Percentiles rank a stretch among this genome's conserved stretches.
phyloP scores from a whole-genome alignment of 345 rosid genomes.

The Eucalyptus regnans region DNA sequence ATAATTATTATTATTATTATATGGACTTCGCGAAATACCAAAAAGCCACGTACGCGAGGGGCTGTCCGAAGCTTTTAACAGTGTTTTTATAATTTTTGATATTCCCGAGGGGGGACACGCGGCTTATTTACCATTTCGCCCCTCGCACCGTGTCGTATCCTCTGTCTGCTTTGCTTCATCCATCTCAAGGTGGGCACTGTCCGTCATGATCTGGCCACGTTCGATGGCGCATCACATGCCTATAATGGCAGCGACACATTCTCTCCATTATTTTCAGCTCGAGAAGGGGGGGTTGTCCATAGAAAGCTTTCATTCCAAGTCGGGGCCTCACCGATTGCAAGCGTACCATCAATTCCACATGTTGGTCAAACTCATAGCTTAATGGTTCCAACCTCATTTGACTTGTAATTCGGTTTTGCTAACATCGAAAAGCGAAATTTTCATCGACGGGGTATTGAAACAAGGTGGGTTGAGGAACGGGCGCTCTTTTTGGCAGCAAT shows the following conservation, averaged over 20 bases:
- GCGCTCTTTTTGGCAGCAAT: no score
- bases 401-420: background rate
- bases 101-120: background rate
- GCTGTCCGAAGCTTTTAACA: background rate
- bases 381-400: background rate
- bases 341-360: background rate
- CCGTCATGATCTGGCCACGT: conserved; percentile 17
- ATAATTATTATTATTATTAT: background rate
- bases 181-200: background rate
- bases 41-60: background rate
- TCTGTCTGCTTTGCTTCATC: background rate
- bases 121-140: background rate
- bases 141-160: background rate
- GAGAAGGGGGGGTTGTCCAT: background rate
- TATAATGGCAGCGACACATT: background rate
- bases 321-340: background rate
- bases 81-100: background rate
- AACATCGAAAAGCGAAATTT: background rate
- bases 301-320: background rate
- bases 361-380: background rate
- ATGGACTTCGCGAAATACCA: background rate
- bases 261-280: background rate
- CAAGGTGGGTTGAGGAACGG: no score
- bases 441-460: background rate
- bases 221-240: background rate